Conservation (phyloP, 2,329 filamentous ascomycete species). For the Fusarium sp. region DNA sequence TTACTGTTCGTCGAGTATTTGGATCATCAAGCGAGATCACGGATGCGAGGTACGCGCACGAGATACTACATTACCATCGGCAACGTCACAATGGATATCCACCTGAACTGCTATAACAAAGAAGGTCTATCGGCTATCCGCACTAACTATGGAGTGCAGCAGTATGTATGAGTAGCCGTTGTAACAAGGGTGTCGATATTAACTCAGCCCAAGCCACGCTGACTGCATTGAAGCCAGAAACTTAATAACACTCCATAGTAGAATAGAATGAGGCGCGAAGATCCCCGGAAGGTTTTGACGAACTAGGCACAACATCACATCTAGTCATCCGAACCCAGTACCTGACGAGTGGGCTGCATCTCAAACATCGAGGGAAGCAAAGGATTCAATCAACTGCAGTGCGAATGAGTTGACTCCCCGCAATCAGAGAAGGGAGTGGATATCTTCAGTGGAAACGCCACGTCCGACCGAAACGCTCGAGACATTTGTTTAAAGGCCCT, state of each 20-base stretch:
- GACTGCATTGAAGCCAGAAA: not conserved
- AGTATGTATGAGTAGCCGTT: not conserved
- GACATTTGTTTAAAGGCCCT: slow-evolving; percentile 25
- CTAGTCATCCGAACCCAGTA: slow-evolving; percentile 7
- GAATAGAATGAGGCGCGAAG: not conserved
- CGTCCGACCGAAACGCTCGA: slow-evolving; percentile 30
- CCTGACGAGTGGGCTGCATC: slow-evolving; percentile 19
- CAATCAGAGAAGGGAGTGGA: slow-evolving; percentile 27
- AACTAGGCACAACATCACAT: not conserved
- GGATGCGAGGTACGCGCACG: slow-evolving; percentile 5
- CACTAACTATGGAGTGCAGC: no score
- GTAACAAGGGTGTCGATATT: not conserved
- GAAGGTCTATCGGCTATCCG: not conserved
- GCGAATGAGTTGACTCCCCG: slow-evolving; percentile 31
- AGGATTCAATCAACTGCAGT: slow-evolving; percentile 7
- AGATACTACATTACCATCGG: slow-evolving; percentile 11
- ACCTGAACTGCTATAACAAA: not conserved
- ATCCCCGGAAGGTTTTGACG: not conserved
- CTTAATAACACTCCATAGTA: not conserved
- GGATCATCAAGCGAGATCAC: slow-evolving; percentile 29
- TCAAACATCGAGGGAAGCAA: slow-evolving; percentile 13
- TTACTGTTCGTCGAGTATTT: slow-evolving; percentile 14
- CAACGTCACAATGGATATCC: not conserved
- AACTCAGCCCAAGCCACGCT: not conserved
- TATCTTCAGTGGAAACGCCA: slow-evolving; percentile 30